Evolutionary conservation across 768 basidiomycete species (phyloP).

Genomic region (Boletus rubroflammeus): DNA sequence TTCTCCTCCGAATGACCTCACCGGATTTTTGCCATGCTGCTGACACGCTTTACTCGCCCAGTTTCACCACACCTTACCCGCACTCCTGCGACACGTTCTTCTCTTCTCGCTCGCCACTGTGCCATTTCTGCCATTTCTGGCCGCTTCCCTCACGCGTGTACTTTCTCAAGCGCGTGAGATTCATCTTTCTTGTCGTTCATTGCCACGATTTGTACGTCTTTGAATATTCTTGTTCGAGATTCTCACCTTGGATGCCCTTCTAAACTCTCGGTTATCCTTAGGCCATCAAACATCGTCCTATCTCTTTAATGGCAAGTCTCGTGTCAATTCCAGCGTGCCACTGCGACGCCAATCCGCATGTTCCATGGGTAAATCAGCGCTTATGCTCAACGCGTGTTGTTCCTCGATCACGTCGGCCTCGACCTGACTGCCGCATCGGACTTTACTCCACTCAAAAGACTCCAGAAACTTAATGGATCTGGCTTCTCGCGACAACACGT

Average conservation of each 20-base stretch:
- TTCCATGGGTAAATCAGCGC: constrained; percentile 44
- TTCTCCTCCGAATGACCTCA: constrained; percentile 53
- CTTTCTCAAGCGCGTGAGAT: constrained; percentile 25
- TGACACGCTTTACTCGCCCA: constrained; percentile 50
- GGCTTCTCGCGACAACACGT: constrained; percentile 71
- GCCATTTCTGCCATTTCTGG: constrained; percentile 56
- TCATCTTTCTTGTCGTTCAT: constrained; percentile 26
- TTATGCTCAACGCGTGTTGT: constrained; percentile 59
- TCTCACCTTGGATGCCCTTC: constrained; percentile 24
- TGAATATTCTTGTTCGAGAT: constrained; percentile 23
- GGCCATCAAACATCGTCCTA: constrained; percentile 13
- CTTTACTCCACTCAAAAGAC: constrained; percentile 69
- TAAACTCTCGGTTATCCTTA: constrained; percentile 27
- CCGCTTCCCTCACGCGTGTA: constrained; percentile 39
- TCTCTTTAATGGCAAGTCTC: constrained; percentile 25
- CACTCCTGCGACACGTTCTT: constrained; percentile 63
- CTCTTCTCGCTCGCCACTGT: constrained; percentile 46
- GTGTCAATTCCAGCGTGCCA: constrained; percentile 29
- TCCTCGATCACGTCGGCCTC: constrained; percentile 64
- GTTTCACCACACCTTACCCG: constrained; percentile 52
- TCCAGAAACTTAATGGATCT: constrained; percentile 54
- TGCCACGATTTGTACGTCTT: constrained; percentile 32
- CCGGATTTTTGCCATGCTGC: constrained; percentile 49
- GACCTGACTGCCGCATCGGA: constrained; percentile 51
- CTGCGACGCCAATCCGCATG: constrained; percentile 33